phyloP scores from a whole-genome alignment of 768 basidiomycete species.

The Pulveroboletus frians region DNA sequence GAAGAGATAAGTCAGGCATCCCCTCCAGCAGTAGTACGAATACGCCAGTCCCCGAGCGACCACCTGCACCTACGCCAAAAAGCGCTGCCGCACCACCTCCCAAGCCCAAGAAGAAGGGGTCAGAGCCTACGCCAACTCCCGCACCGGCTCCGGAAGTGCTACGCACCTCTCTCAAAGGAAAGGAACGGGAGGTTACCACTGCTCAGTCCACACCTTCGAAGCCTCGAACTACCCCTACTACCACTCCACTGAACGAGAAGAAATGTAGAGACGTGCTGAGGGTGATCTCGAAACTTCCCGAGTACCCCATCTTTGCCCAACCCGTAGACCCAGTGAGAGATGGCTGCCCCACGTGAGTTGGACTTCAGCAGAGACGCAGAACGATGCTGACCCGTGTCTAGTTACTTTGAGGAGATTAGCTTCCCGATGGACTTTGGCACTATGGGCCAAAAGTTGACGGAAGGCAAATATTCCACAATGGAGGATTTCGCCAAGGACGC shows the following conservation, averaged over 20 bases:
- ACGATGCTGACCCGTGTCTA: conserved; percentile 28
- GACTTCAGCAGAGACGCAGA: not conserved
- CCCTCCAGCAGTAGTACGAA: conserved; percentile 35
- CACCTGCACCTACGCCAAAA: conserved; percentile 24
- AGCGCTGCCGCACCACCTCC: conserved; percentile 22
- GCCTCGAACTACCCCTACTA: conserved; percentile 34
- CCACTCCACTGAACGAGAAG: conserved; percentile 68
- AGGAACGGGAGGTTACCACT: conserved; percentile 56
- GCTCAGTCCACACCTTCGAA: conserved; percentile 36
- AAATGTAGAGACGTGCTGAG: conserved; percentile 75
- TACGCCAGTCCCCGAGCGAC: conserved; percentile 38
- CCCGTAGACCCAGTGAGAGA: conserved; percentile 82
- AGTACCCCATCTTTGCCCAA: conserved; percentile 65
- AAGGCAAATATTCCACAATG: conserved; percentile 70
- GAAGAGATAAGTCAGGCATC: conserved; percentile 41
- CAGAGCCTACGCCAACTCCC: conserved; percentile 21
- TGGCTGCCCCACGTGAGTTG: conserved; percentile 85
- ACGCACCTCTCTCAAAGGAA: conserved; percentile 58
- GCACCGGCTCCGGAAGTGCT: conserved; percentile 23
- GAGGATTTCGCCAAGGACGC: conserved; percentile 77
- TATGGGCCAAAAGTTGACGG: conserved; percentile 60
- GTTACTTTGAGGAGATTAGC: conserved; percentile 88
- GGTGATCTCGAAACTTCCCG: conserved; percentile 52
- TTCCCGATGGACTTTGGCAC: conserved; percentile 94
- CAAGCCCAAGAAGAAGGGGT: conserved; percentile 42